Evolutionary conservation across 495 filamentous ascomycete species (phyloP).

Genomic region (Emericellopsis terricola): DNA sequence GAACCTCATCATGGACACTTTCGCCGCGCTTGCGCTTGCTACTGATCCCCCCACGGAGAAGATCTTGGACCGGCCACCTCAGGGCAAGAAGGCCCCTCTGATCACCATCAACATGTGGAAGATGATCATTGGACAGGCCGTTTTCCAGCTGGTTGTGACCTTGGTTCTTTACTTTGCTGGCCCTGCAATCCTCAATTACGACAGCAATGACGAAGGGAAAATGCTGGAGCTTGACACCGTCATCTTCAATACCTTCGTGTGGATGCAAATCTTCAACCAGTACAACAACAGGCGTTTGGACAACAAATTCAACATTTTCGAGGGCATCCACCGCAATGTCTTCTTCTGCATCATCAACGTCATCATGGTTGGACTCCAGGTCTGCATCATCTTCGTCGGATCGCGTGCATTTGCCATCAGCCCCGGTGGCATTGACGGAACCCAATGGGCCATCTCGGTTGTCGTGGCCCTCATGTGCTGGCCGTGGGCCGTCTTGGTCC

Average conservation of each 20-base stretch:
- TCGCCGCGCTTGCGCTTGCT: constrained; percentile 79
- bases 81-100: constrained; percentile 57
- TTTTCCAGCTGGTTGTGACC: constrained; percentile 68
- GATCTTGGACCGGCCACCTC: constrained; percentile 57
- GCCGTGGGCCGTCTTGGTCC: constrained; percentile 52
- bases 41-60: constrained; percentile 60
- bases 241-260: constrained; percentile 84
- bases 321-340: constrained; percentile 56
- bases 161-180: constrained; percentile 66
- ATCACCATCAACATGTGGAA: constrained; percentile 82
- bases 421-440: constrained; percentile 30
- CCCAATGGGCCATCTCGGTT: constrained; percentile 64
- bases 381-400: constrained; percentile 68
- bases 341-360: constrained; percentile 71
- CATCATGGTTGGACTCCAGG: constrained; percentile 61
- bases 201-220: constrained; percentile 7
- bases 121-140: constrained; percentile 76
- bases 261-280: constrained; percentile 91
- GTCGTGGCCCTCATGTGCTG: constrained; percentile 53
- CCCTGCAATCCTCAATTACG: constrained; percentile 39
- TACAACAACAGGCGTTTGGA: constrained; percentile 69
- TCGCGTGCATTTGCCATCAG: constrained; percentile 54
- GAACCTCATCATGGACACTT: constrained; percentile 91
- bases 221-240: constrained; percentile 41
- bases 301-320: constrained; percentile 83